A percentile compares a stretch with the other conserved stretches of the same genome.
phyloP scores from a whole-genome alignment of 2,329 filamentous ascomycete species.

The Ilyonectria sp. region DNA sequence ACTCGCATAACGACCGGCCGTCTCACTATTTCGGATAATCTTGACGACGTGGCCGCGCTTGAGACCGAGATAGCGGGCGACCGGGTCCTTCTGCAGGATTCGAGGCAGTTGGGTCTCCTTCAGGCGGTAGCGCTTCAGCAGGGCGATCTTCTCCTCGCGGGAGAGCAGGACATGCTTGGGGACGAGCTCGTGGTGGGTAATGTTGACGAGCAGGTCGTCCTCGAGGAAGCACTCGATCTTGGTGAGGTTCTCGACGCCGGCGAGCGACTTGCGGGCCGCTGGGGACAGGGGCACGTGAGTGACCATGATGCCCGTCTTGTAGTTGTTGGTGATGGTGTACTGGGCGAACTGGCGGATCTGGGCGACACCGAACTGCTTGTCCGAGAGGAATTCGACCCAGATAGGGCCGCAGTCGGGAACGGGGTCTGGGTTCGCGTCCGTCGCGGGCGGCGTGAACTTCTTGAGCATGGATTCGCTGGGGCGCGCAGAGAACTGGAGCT shows the following conservation, averaged over 20 bases:
- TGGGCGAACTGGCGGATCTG: slow-evolving; percentile 93
- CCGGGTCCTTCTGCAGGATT: slow-evolving; percentile 92
- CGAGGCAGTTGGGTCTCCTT: slow-evolving; percentile 98
- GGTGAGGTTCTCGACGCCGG: slow-evolving; percentile 80
- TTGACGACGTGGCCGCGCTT: slow-evolving; percentile 96
- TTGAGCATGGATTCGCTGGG: slow-evolving; percentile 87
- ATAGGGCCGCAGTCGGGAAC: slow-evolving; percentile 85
- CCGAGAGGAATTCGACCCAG: slow-evolving; percentile 92
- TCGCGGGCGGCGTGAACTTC: slow-evolving; percentile 84
- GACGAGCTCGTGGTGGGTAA: slow-evolving; percentile 97
- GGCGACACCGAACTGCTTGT: slow-evolving; percentile 87
- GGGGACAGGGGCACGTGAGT: slow-evolving; percentile 86
- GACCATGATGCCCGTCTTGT: slow-evolving; percentile 92
- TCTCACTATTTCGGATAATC: slow-evolving; percentile 96
- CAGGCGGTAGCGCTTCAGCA: slow-evolving; percentile 91
- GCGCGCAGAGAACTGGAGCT: slow-evolving; percentile 89
- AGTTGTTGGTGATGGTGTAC: slow-evolving; percentile 83
- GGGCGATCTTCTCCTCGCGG: slow-evolving; percentile 86
- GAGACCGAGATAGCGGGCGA: slow-evolving; percentile 91
- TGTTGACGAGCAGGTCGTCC: slow-evolving; percentile 96
- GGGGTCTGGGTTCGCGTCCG: slow-evolving; percentile 78
- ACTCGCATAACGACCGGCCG: slow-evolving; percentile 95
- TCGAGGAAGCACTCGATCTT: slow-evolving; percentile 96
- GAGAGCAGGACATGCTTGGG: slow-evolving; percentile 94
- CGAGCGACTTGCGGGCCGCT: slow-evolving; percentile 89